A percentile compares a stretch with the other conserved stretches of the same genome.
Evolutionary conservation across 805 yeast species (phyloP).

Genomic region (Ogataea kodamae): DNA sequence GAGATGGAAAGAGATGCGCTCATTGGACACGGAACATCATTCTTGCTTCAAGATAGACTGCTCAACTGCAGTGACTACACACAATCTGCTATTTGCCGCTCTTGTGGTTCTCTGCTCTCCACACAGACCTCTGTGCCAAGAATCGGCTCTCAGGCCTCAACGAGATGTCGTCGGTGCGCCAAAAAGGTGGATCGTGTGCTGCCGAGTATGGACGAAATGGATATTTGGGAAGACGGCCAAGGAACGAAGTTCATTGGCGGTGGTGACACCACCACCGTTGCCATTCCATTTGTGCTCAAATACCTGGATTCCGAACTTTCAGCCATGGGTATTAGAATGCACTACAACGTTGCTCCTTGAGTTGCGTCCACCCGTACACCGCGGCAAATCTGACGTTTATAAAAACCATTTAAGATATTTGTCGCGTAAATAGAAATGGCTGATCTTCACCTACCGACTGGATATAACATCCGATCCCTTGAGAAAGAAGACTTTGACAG

Average conservation of each 20-base stretch:
- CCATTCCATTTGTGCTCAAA: conserved; percentile 93
- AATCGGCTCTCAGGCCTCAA: conserved; percentile 72
- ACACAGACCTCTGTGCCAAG: conserved; percentile 91
- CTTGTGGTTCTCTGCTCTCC: conserved; percentile 88
- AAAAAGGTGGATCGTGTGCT: conserved; percentile 56
- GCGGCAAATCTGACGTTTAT: too few relatives aligned
- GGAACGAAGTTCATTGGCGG: conserved; percentile 93
- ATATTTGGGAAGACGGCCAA: conserved; percentile 96
- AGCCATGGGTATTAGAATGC: conserved; percentile 96
- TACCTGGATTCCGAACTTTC: conserved; percentile 92
- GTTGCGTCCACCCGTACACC: conserved; percentile 23
- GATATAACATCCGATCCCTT: conserved; percentile 62
- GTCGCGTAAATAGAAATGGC: conserved; percentile 2
- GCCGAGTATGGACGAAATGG: conserved; percentile 59
- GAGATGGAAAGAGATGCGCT: conserved; percentile 99
- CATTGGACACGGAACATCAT: conserved; percentile 97
- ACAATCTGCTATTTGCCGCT: conserved; percentile 83
- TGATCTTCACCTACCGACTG: conserved; percentile 46
- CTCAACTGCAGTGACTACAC: conserved; percentile 95
- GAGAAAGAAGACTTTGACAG: conserved; percentile 52
- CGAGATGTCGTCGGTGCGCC: conserved; percentile 92
- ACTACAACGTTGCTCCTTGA: conserved; percentile 74
- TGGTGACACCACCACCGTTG: conserved; percentile 88
- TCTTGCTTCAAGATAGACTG: conserved; percentile 88
- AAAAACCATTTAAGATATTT: too few relatives aligned